Percentiles rank a stretch among this genome's conserved stretches.
These are phyloP conservation scores for Elasticomyces elasticus DNA, from an alignment of 495 filamentous ascomycete genomes.

Conservation along the genomic window DNA sequence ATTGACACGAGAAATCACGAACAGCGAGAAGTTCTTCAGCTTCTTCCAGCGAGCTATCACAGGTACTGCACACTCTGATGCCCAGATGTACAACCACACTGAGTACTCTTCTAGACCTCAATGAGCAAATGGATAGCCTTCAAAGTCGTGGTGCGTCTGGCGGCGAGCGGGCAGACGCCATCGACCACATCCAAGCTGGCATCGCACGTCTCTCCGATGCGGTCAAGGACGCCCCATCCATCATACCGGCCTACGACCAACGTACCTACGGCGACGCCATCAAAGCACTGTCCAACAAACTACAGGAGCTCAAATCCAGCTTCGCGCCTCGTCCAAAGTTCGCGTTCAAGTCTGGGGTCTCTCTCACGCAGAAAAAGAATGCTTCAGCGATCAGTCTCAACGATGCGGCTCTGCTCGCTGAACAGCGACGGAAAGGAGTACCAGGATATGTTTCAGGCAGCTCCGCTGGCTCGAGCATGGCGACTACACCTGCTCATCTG, in stretches of 20 bases:
- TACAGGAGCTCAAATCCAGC: constrained; percentile 47
- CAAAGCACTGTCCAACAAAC: constrained; percentile 55
- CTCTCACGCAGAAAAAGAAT: constrained; percentile 20
- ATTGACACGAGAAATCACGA: not conserved
- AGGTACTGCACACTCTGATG: constrained; percentile 35
- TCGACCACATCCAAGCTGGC: constrained; percentile 55
- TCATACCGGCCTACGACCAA: constrained; percentile 68
- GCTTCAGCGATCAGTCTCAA: constrained; percentile 41
- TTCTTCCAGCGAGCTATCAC: constrained; percentile 66
- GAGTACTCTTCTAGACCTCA: constrained; percentile 39
- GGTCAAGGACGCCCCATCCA: constrained; percentile 57
- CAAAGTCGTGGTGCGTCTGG: constrained; percentile 42
- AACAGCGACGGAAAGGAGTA: constrained; percentile 32
- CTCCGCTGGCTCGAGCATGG: constrained; percentile 27
- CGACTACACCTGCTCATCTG: constrained; percentile 42
- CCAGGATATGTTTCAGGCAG: constrained; percentile 33
- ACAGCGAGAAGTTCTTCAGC: constrained; percentile 66
- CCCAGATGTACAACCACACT: not conserved
- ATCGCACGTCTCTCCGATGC: constrained; percentile 58
- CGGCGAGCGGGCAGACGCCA: constrained; percentile 52
- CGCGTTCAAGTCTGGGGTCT: constrained; percentile 50
- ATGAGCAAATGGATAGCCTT: constrained; percentile 51
- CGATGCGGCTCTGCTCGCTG: constrained; percentile 21
- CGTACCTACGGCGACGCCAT: constrained; percentile 64
- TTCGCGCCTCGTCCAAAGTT: constrained; percentile 61